A percentile compares a stretch with the other conserved stretches of the same genome.
These are phyloP conservation scores for Russula ochroleuca DNA, from an alignment of 768 basidiomycete genomes.

Conservation along the genomic window DNA sequence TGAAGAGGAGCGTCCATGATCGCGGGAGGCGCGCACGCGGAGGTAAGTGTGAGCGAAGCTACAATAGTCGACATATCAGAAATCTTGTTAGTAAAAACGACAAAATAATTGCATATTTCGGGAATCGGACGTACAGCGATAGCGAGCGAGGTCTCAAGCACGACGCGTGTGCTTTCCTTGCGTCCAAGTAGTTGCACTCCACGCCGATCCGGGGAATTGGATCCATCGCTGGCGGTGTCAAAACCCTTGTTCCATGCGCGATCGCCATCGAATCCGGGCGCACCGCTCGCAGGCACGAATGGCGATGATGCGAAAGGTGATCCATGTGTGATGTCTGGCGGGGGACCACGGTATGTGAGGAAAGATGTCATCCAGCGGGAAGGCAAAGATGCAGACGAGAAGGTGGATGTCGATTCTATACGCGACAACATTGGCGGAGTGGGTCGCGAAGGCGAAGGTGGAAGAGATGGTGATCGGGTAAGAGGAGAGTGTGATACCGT, in stretches of 20 bases:
- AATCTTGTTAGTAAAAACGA: background rate
- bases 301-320: conserved; percentile 49
- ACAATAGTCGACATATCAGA: background rate
- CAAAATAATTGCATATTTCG: background rate
- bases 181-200: conserved; percentile 52
- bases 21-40: conserved; percentile 68
- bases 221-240: conserved; percentile 37
- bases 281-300: conserved; percentile 52
- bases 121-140: conserved; percentile 46
- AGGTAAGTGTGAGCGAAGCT: conserved; percentile 72
- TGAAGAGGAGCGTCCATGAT: conserved; percentile 79
- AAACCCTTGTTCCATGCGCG: conserved; percentile 63
- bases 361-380: conserved; percentile 51
- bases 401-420: conserved; percentile 34
- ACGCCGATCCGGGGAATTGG: conserved; percentile 34
- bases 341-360: conserved; percentile 33
- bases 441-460: conserved; percentile 35
- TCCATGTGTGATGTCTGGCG: conserved; percentile 38
- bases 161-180: conserved; percentile 47
- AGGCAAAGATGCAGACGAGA: conserved; percentile 44
- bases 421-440: conserved; percentile 38
- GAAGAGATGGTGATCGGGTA: conserved; percentile 33
- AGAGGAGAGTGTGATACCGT: conserved; percentile 18
- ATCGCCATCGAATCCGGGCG: conserved; percentile 73
- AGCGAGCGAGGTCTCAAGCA: conserved; percentile 53